These are phyloP conservation scores for Haplographium delicatum DNA, from an alignment of 495 filamentous ascomycete species.

Conservation along the genomic window DNA sequence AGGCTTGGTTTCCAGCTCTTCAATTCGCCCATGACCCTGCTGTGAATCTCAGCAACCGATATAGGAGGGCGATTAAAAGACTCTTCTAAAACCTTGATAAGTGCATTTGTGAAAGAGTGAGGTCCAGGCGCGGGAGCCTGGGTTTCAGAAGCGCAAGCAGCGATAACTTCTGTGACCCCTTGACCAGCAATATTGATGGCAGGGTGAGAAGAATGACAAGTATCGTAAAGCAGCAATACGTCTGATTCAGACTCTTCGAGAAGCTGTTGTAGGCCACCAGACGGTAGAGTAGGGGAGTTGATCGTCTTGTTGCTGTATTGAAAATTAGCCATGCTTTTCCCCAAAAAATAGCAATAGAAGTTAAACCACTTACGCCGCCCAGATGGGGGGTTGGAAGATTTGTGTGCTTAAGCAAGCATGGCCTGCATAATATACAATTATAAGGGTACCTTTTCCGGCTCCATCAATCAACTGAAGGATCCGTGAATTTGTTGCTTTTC, in stretches of 20 bases:
- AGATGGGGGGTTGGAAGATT: background rate
- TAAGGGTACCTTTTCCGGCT: background rate
- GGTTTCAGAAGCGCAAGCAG: slow-evolving; percentile 4
- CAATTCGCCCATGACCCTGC: background rate
- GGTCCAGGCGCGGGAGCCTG: background rate
- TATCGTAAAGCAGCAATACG: slow-evolving; percentile 5
- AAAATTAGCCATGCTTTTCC: background rate
- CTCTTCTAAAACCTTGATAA: background rate
- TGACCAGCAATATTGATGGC: background rate
- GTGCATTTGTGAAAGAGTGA: background rate
- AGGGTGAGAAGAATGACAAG: background rate
- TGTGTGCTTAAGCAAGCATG: background rate
- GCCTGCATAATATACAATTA: background rate
- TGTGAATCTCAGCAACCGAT: background rate
- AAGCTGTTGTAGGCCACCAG: slow-evolving; percentile 1
- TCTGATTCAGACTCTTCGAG: slow-evolving; percentile 1
- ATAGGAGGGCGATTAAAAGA: background rate
- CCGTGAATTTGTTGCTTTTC: background rate
- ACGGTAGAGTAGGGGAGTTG: background rate
- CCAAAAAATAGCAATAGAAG: background rate
- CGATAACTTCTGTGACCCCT: slow-evolving; percentile 4
- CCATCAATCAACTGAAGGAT: background rate
- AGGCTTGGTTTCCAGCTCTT: slow-evolving; percentile 1
- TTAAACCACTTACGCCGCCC: background rate
- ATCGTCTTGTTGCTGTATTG: background rate